Evolutionary conservation across 768 basidiomycete species (phyloP).

Genomic region (Exidia glandulosa): DNA sequence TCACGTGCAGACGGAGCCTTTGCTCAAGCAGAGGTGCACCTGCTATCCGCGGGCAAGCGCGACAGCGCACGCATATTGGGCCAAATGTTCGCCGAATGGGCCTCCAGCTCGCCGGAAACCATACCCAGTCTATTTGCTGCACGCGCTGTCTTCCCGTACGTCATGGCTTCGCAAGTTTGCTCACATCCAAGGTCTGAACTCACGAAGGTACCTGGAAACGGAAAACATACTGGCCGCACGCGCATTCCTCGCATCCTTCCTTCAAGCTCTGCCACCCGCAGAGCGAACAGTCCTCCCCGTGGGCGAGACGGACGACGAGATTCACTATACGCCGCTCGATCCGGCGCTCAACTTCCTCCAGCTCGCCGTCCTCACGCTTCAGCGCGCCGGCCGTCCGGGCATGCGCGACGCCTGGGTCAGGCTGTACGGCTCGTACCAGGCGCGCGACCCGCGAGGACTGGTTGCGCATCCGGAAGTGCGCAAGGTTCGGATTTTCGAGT

Average conservation of each 20-base stretch:
- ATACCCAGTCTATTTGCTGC: slow-evolving; percentile 69
- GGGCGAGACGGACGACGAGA: slow-evolving; percentile 40
- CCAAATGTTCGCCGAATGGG: slow-evolving; percentile 80
- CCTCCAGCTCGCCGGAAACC: slow-evolving; percentile 20
- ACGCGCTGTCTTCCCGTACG: slow-evolving; percentile 82
- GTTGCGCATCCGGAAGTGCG: slow-evolving; percentile 52
- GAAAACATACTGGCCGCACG: slow-evolving; percentile 84
- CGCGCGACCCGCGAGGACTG: slow-evolving; percentile 51
- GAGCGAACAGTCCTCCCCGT: slow-evolving; percentile 34
- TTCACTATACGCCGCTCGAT: slow-evolving; percentile 58
- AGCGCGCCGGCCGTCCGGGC: slow-evolving; percentile 43
- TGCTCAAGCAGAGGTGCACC: slow-evolving; percentile 66
- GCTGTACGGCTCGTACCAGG: slow-evolving; percentile 74
- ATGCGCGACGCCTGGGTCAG: slow-evolving; percentile 77
- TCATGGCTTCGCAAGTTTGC: too few species aligned
- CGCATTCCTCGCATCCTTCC: too few species aligned
- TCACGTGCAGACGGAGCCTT: slow-evolving; percentile 59
- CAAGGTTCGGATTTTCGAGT: slow-evolving; percentile 36
- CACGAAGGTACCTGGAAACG: slow-evolving; percentile 59
- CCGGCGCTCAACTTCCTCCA: slow-evolving; percentile 81
- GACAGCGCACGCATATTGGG: slow-evolving; percentile 83
- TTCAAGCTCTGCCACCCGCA: slow-evolving; percentile 34
- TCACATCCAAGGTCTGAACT: too few species aligned
- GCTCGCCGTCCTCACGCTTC: slow-evolving; percentile 78
- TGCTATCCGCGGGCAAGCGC: slow-evolving; percentile 75